phyloP scores from a whole-genome alignment of 2,329 filamentous ascomycete species.

The Colletotrichum cereale region DNA sequence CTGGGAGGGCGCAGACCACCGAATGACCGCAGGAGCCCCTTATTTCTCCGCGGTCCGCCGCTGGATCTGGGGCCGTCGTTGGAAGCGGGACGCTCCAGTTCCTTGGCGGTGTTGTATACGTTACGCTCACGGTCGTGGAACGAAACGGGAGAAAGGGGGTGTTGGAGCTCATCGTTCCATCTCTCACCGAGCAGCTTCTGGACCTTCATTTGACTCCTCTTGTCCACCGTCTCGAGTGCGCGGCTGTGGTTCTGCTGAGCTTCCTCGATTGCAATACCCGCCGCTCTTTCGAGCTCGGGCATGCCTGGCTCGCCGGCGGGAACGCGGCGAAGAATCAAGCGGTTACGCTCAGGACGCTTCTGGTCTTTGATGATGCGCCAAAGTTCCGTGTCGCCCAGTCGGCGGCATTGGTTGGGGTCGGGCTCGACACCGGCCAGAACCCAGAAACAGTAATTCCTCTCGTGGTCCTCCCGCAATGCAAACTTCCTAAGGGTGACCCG shows the following conservation, averaged over 20 bases:
- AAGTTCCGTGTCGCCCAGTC: constrained; percentile 87
- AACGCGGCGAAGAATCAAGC: constrained; percentile 92
- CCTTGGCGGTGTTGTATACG: constrained; percentile 69
- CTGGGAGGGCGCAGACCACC: constrained; percentile 94
- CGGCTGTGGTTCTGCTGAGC: constrained; percentile 78
- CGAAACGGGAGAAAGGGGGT: constrained; percentile 86
- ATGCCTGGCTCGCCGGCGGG: constrained; percentile 90
- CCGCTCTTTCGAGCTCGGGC: constrained; percentile 87
- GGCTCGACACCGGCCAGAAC: constrained; percentile 88
- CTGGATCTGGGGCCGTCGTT: constrained; percentile 51
- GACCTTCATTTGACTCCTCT: constrained; percentile 86
- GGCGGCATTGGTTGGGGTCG: constrained; percentile 83
- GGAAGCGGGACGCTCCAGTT: constrained; percentile 68
- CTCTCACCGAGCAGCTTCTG: constrained; percentile 90
- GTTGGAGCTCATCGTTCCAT: constrained; percentile 83
- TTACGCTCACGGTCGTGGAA: constrained; percentile 78
- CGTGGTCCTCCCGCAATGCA: constrained; percentile 87
- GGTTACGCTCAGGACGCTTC: constrained; percentile 86
- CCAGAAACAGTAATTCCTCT: constrained; percentile 97
- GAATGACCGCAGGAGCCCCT: constrained; percentile 79
- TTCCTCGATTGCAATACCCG: constrained; percentile 91
- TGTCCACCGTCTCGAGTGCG: constrained; percentile 73
- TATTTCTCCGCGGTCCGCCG: constrained; percentile 54
- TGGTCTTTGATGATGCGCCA: constrained; percentile 92
- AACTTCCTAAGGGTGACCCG: constrained; percentile 90